Percentiles rank a stretch among this genome's conserved stretches.
phyloP scores from a whole-genome alignment of 106 monocot species.

The Phalaenopsis equestris region DNA sequence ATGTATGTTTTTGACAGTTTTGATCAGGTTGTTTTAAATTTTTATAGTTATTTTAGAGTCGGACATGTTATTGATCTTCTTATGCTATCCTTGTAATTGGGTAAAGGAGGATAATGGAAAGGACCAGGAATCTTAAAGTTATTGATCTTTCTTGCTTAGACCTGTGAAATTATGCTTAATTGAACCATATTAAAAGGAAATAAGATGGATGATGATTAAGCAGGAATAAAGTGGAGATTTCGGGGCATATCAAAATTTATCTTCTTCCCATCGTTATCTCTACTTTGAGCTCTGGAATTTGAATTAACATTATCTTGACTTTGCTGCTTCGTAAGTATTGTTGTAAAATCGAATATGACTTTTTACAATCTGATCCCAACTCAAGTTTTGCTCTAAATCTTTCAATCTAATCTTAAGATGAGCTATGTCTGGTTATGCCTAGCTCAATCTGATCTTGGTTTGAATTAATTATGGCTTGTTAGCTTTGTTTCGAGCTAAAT shows the following conservation, averaged over 20 bases:
- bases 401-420: too few species aligned
- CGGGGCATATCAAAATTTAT: not conserved
- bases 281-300: not conserved
- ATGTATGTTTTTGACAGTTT: too few species aligned
- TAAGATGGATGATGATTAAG: not conserved
- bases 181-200: not conserved
- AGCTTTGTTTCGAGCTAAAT: too few species aligned
- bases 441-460: too few species aligned
- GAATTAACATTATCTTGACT: not conserved
- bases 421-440: too few species aligned
- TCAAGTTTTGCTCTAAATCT: too few species aligned
- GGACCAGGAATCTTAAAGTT: not conserved
- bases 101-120: not conserved
- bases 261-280: not conserved
- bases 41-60: too few species aligned
- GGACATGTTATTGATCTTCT: not conserved
- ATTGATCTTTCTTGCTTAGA: not conserved
- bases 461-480: too few species aligned
- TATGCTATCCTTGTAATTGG: not conserved
- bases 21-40: not conserved
- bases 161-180: not conserved
- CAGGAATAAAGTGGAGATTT: not conserved
- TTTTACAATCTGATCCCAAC: too few species aligned
- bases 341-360: too few species aligned
- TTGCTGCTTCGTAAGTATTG: too few species aligned